phyloP scores from a whole-genome alignment of 2,329 filamentous ascomycete species.

The Blastomyces percursus region DNA sequence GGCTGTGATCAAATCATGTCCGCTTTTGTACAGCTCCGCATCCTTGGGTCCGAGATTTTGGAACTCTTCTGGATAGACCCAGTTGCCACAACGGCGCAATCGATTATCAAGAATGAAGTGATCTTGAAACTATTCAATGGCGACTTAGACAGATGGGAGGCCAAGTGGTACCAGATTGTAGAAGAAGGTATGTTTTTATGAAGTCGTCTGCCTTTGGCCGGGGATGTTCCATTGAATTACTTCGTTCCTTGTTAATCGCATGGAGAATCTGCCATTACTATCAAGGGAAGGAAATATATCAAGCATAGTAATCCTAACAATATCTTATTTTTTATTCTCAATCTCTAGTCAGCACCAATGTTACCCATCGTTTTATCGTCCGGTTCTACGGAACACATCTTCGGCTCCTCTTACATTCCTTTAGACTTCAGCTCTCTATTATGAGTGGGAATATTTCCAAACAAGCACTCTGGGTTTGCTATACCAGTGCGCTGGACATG shows the following conservation, averaged over 20 bases:
- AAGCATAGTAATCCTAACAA: not conserved
- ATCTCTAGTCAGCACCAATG: slow-evolving; percentile 12
- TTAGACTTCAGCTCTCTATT: slow-evolving; percentile 26
- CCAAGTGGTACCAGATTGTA: slow-evolving; percentile 14
- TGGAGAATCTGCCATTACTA: not conserved
- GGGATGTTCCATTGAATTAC: not conserved
- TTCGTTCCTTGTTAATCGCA: not conserved
- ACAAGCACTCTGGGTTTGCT: slow-evolving; percentile 18
- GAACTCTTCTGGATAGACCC: slow-evolving; percentile 18
- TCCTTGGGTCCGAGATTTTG: slow-evolving; percentile 28
- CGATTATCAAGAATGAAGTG: slow-evolving; percentile 13
- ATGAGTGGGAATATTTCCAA: slow-evolving; percentile 14
- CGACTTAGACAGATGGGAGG: slow-evolving; percentile 15
- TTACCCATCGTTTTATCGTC: slow-evolving; percentile 29
- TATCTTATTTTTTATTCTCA: not conserved
- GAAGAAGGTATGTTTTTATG: slow-evolving; percentile 11
- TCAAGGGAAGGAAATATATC: not conserved
- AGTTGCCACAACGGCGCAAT: slow-evolving; percentile 9
- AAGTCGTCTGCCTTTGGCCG: not conserved
- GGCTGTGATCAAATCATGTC: slow-evolving; percentile 27
- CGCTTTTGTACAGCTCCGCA: slow-evolving; percentile 29
- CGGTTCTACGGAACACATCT: slow-evolving; percentile 33
- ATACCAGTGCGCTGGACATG: slow-evolving; percentile 23
- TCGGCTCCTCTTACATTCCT: slow-evolving; percentile 29
- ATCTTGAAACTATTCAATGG: slow-evolving; percentile 14